phyloP scores from a whole-genome alignment of 768 basidiomycete genomes.

The Kwoniella europaea region DNA sequence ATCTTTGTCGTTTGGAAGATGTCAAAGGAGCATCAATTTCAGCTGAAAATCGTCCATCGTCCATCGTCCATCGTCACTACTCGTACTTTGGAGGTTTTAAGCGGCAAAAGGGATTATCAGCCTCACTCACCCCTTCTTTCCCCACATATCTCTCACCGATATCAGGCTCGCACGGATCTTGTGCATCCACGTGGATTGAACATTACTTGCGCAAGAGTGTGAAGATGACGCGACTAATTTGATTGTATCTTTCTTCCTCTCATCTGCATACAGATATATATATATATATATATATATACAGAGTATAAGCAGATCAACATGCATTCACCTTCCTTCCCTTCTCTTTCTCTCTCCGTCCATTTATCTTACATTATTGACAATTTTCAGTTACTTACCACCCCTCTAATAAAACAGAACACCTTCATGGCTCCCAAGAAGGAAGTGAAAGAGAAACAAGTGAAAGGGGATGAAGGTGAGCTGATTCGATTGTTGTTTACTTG shows the following conservation, averaged over 20 bases:
- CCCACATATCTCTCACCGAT: background rate
- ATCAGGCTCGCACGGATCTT: constrained; percentile 8
- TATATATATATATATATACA: background rate
- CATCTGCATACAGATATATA: background rate
- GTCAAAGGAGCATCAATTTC: background rate
- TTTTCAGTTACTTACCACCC: background rate
- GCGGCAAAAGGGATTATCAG: background rate
- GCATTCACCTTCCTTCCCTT: background rate
- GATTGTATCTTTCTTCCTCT: background rate
- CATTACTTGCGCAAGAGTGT: background rate
- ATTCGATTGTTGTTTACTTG: background rate
- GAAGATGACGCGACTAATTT: constrained; percentile 6
- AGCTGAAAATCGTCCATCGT: background rate
- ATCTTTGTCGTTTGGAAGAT: too few species aligned
- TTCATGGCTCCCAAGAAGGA: constrained; percentile 53
- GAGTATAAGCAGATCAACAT: background rate
- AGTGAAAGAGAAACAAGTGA: constrained; percentile 51
- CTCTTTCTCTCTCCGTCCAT: background rate
- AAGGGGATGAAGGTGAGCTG: constrained; percentile 56
- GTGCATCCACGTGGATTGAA: background rate
- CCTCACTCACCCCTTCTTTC: background rate
- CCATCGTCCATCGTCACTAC: background rate
- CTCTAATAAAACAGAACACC: background rate
- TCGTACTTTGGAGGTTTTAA: background rate
- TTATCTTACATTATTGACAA: background rate